Evolutionary conservation across 2,329 filamentous ascomycete genomes (phyloP).

Genomic region (Xenosphaeropsis pyriputrescens): DNA sequence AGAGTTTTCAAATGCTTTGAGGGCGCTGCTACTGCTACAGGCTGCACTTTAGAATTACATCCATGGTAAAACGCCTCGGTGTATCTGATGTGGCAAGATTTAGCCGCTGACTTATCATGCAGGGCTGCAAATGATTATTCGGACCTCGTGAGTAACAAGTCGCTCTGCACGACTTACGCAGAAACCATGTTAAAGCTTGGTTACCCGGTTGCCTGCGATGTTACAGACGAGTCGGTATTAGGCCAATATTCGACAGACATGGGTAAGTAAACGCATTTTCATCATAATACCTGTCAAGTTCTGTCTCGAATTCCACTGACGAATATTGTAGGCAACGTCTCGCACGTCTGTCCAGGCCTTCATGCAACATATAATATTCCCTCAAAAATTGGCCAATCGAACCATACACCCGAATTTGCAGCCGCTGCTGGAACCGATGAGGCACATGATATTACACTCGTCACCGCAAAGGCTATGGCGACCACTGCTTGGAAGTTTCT

Average conservation of each 20-base stretch:
- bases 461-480: slow-evolving; percentile 2
- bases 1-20: slow-evolving; percentile 3
- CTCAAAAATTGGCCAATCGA: not conserved
- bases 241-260: slow-evolving; percentile 1
- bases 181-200: slow-evolving; percentile 1
- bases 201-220: not conserved
- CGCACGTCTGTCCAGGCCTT: not conserved
- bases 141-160: slow-evolving; percentile 1
- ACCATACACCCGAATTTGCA: slow-evolving; percentile 1
- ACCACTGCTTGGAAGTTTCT: slow-evolving; percentile 1
- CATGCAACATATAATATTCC: slow-evolving; percentile 2
- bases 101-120: no score
- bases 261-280: not conserved
- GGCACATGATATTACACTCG: slow-evolving; percentile 1
- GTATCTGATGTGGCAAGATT: not conserved
- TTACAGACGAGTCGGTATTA: not conserved
- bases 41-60: slow-evolving; percentile 2
- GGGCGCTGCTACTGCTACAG: slow-evolving; percentile 3
- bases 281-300: not conserved
- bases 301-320: not conserved
- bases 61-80: not conserved
- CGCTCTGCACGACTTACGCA: slow-evolving; percentile 1
- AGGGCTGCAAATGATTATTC: not conserved
- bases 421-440: slow-evolving; percentile 1
- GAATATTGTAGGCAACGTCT: slow-evolving; percentile 1